Evolutionary conservation across 352 stramenopile genomes (phyloP), one percentile per base, ranked within the genome.

Genomic region (Phytophthora pini): DNA sequence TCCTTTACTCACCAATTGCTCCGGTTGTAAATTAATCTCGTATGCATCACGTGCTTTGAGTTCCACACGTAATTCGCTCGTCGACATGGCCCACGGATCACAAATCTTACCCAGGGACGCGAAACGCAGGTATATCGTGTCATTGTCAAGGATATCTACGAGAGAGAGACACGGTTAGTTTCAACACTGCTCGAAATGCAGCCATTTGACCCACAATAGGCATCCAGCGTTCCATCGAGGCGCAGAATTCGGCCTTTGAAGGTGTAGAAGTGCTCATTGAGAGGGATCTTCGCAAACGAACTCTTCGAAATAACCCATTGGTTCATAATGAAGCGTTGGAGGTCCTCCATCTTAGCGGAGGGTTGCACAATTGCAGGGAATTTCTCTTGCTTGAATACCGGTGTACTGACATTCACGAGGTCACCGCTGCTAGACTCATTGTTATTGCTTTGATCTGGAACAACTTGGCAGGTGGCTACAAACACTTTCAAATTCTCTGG

Each of bases 1-100:
- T 13, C n/a, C 11, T n/a, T 13, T 15, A 49, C 65, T 58, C 54
- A 89, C 80, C 43, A 93, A 72, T 40, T 93, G 69, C 36, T 93
- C 82, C 4, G 84, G 84, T 56, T 87, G 80, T 47, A 88, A 58
- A 13, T 88, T 88, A 27, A 79, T 58, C 48, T 84, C 70, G 68
- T 93, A 93, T 2, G 80, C 80, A 15, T 83, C 74, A 11, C 82
- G 74, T 15, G 63, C 54, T 38, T 87, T 77, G 5, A 93, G 71
- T 40, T 90, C 82, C 8, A 74, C 45, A 1, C 82, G 79, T 8
- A 93, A 62, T 31, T 93, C 84, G 51, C 82, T 93, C 12, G 82
- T 90, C 15, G 82, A 90, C 82, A 93, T 90, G 5, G 82, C 84
- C 75, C 80, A 93, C 9, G 84, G 80, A 40, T 90, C 82, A 26